Percentiles rank a stretch among this genome's conserved stretches.
These are phyloP conservation scores for Phytophthora syringae DNA, from an alignment of 352 stramenopile genomes.

Conservation along the genomic window DNA sequence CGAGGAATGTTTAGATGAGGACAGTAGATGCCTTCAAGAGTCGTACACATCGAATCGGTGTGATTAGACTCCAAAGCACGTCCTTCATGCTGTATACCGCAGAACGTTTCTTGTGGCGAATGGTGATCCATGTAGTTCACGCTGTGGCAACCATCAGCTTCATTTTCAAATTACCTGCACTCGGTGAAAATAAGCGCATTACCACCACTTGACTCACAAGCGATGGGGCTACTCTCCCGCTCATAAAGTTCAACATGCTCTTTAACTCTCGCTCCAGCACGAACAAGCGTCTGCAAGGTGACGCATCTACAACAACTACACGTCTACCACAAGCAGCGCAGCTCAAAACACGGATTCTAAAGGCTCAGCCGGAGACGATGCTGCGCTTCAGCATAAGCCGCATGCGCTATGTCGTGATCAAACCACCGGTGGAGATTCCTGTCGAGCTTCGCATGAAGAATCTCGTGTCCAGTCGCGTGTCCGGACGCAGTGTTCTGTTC, in stretches of 20 bases:
- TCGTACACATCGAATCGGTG: conserved; percentile 8
- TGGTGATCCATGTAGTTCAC: not conserved
- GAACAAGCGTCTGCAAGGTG: conserved; percentile 9
- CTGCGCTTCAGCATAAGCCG: conserved; percentile 71
- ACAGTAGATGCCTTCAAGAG: conserved; percentile 11
- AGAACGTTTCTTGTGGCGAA: conserved; percentile 2
- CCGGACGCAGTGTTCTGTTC: conserved; percentile 61
- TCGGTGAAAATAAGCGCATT: not conserved
- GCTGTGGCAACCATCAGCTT: not conserved
- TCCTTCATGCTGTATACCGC: not conserved
- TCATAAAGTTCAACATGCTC: conserved; percentile 27
- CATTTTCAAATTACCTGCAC: not conserved
- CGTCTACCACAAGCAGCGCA: conserved; percentile 46
- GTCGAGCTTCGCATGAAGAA: conserved; percentile 43
- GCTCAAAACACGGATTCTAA: conserved; percentile 61
- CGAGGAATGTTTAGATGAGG: not conserved
- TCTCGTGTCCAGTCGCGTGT: conserved; percentile 45
- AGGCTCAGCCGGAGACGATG: conserved; percentile 48
- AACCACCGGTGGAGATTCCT: conserved; percentile 60
- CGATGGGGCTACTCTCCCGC: conserved; percentile 29
- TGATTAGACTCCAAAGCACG: conserved; percentile 13
- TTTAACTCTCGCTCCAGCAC: conserved; percentile 22
- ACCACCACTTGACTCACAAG: not conserved
- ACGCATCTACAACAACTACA: not conserved
- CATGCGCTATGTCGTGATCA: conserved; percentile 57